Evolutionary conservation across 305 asterid species (phyloP).

Genomic region (Fraxinus baroniana): DNA sequence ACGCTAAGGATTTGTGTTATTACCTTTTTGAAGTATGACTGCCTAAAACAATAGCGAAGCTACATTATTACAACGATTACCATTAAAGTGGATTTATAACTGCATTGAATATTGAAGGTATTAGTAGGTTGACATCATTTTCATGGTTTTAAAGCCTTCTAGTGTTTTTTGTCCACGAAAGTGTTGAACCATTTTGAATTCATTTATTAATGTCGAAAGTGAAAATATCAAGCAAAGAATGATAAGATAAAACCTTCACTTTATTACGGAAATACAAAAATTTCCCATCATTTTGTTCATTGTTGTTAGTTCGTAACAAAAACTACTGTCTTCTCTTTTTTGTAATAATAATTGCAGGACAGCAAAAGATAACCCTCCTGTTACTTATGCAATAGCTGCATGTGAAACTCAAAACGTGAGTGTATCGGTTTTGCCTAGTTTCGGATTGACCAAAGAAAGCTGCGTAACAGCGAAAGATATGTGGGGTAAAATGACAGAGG

Average conservation of each 20-base stretch:
- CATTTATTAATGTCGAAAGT: background rate
- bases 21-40: background rate
- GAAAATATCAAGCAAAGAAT: background rate
- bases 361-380: conserved; percentile 86
- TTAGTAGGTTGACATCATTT: background rate
- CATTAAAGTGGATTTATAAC: background rate
- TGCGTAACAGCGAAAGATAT: conserved; percentile 82
- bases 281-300: background rate
- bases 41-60: background rate
- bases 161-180: background rate
- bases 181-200: background rate
- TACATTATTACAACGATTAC: background rate
- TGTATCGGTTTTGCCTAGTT: conserved; percentile 89
- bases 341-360: conserved; percentile 53
- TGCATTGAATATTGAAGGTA: background rate
- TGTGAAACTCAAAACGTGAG: conserved; percentile 96
- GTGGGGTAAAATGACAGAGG: conserved; percentile 97
- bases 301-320: background rate
- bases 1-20: background rate
- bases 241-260: background rate
- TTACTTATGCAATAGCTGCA: conserved; percentile 92
- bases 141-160: background rate
- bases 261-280: background rate
- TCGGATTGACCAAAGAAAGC: conserved; percentile 85
- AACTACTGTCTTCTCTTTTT: background rate